phyloP scores from a whole-genome alignment of 352 stramenopile species.

The Globisporangium paroecandrum region DNA sequence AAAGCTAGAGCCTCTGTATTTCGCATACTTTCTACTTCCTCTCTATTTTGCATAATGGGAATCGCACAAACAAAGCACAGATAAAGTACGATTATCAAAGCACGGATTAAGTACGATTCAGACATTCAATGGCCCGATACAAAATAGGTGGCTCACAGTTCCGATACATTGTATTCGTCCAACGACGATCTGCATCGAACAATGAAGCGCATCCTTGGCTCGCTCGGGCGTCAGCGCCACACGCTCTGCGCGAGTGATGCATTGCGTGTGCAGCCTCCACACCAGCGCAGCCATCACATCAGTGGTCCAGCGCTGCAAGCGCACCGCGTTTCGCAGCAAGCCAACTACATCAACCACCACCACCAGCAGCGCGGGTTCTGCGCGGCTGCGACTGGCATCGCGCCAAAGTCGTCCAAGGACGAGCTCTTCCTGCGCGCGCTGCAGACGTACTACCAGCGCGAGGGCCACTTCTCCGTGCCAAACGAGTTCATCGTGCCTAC shows the following conservation, averaged over 20 bases:
- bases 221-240: constrained; percentile 1
- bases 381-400: constrained; percentile 8
- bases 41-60: too few relatives aligned
- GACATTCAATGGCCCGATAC: neutral
- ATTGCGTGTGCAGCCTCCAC: neutral
- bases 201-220: constrained; percentile 11
- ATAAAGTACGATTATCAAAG: neutral
- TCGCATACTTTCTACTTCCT: too few relatives aligned
- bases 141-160: constrained; percentile 10
- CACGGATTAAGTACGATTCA: constrained; percentile 3
- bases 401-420: constrained; percentile 36
- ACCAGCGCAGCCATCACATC: neutral
- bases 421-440: constrained; percentile 50
- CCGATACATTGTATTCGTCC: neutral
- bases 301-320: neutral
- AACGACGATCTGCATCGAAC: neutral
- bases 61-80: too few relatives aligned
- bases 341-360: neutral
- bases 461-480: constrained; percentile 76
- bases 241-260: neutral
- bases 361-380: neutral
- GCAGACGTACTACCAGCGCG: constrained; percentile 40
- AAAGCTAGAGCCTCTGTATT: too few relatives aligned
- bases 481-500: constrained; percentile 50
- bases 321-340: neutral